A percentile compares a stretch with the other conserved stretches of the same genome.
phyloP scores from a whole-genome alignment of 1,284 basidiomycete genomes.

The Butyriboletus appendiculatus region DNA sequence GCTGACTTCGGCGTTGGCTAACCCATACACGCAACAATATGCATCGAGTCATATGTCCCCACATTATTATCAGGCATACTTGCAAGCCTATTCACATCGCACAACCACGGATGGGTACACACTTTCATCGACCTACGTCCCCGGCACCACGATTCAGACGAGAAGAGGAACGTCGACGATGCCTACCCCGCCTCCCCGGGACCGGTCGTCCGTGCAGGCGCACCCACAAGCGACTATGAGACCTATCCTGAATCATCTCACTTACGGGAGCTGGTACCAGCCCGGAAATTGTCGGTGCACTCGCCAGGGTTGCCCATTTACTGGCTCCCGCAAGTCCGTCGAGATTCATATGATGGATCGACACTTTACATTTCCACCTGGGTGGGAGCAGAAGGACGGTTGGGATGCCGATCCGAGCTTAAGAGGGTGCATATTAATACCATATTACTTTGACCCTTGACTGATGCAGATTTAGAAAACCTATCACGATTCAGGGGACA shows the following conservation, averaged over 20 bases:
- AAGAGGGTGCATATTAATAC: conserved; percentile 52
- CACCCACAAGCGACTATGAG: conserved; percentile 5
- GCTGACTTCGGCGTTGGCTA: conserved; percentile 37
- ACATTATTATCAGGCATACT: conserved; percentile 65
- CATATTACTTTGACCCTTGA: background rate
- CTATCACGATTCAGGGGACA: conserved; percentile 80
- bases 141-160: conserved; percentile 17
- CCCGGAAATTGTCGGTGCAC: conserved; percentile 64
- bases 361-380: conserved; percentile 81
- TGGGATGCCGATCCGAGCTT: conserved; percentile 80
- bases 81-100: conserved; percentile 37
- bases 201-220: conserved; percentile 4
- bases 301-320: conserved; percentile 69
- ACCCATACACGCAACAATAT: conserved; percentile 41
- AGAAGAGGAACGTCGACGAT: conserved; percentile 11
- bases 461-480: conserved; percentile 49
- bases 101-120: conserved; percentile 57
- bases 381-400: conserved; percentile 68
- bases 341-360: conserved; percentile 90
- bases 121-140: conserved; percentile 51
- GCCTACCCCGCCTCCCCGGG: background rate
- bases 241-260: conserved; percentile 23
- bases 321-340: conserved; percentile 72
- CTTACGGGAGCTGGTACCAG: conserved; percentile 54
- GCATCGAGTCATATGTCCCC: conserved; percentile 36